A percentile compares a stretch with the other conserved stretches of the same genome.
Evolutionary conservation across 108 stramenopile species (phyloP).

Genomic region (Cyclotella cryptica): DNA sequence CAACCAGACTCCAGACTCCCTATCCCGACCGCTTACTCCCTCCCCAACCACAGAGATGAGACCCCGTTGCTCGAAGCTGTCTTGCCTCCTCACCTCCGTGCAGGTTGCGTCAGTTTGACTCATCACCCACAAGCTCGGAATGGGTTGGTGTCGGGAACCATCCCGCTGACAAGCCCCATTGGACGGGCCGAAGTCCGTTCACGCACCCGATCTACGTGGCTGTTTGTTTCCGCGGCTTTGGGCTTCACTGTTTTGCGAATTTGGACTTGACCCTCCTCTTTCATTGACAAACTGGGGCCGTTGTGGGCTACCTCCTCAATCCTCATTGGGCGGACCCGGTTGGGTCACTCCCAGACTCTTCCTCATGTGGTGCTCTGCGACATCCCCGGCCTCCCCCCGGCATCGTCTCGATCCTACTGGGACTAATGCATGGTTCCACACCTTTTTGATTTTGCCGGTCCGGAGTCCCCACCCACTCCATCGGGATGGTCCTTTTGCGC

Average conservation of each 20-base stretch:
- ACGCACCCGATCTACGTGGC: neutral
- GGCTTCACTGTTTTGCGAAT: neutral
- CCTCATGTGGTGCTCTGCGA: neutral
- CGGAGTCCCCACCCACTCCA: neutral
- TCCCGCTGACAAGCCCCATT: neutral
- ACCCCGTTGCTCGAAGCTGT: neutral
- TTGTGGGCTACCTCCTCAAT: neutral
- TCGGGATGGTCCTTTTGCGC: neutral
- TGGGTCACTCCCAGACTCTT: neutral
- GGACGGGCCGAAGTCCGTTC: neutral
- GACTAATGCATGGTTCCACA: neutral
- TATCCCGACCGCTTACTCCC: neutral
- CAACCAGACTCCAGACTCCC: neutral
- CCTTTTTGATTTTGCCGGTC: neutral
- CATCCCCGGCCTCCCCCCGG: neutral
- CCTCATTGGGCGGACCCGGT: neutral
- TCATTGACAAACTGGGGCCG: neutral
- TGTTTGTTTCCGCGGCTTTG: neutral
- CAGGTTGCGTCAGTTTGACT: neutral
- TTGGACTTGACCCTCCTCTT: neutral
- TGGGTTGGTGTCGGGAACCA: neutral
- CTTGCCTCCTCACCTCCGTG: neutral
- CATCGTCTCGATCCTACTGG: neutral
- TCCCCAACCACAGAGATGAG: too few species aligned
- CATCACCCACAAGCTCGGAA: neutral